Conservation (phyloP, 306 rosid species). For the Pyrus pyrifolia region DNA sequence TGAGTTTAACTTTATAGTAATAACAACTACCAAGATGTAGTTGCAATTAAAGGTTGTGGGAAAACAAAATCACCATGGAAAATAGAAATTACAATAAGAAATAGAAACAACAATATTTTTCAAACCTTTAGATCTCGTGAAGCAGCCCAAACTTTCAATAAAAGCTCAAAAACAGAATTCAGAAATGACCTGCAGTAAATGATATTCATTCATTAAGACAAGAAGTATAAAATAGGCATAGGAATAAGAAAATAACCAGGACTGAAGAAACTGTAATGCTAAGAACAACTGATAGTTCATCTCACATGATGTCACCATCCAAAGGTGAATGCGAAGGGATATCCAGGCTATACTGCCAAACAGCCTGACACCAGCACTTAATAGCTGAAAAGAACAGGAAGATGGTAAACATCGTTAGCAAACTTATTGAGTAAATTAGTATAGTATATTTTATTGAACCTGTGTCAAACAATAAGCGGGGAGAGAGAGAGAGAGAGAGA, state of each 20-base stretch:
- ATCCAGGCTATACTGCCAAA: conserved; percentile 71
- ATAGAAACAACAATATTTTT: not conserved
- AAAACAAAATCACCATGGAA: not conserved
- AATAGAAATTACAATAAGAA: not conserved
- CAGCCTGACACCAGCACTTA: conserved; percentile 99
- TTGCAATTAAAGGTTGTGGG: not conserved
- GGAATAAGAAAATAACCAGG: conserved; percentile 5
- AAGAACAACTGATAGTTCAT: conserved; percentile 5
- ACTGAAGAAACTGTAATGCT: not conserved
- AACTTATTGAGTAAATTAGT: not conserved
- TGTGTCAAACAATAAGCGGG: not conserved
- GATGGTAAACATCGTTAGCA: not conserved
- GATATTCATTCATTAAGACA: conserved; percentile 29
- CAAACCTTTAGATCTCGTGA: conserved; percentile 88
- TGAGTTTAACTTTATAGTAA: too few relatives aligned
- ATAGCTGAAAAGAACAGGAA: conserved; percentile 61
- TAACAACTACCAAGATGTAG: not conserved
- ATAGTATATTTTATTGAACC: not conserved
- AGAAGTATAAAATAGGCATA: conserved; percentile 6
- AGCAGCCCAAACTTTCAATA: conserved; percentile 89
- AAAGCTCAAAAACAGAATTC: conserved; percentile 90
- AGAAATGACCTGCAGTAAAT: conserved; percentile 83
- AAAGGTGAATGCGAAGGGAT: conserved; percentile 60
- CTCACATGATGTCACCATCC: conserved; percentile 90
- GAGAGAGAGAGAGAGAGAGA: not conserved